Evolutionary conservation across 1,139 yeast species (phyloP).

Genomic region (Sugiyamaella neomexicana): DNA sequence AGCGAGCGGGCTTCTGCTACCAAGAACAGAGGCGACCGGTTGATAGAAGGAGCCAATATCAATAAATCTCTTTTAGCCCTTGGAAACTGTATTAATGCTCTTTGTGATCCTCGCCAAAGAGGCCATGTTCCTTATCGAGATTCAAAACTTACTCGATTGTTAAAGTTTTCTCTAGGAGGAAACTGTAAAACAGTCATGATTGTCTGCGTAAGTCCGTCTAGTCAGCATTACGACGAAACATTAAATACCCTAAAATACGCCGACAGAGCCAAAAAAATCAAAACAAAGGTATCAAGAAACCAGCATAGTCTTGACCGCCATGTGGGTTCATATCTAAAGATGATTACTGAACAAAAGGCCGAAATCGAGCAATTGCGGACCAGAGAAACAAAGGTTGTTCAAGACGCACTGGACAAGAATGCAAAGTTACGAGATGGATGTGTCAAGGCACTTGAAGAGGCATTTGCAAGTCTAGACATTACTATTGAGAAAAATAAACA

Average conservation of each 20-base stretch:
- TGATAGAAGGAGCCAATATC: constrained; percentile 90
- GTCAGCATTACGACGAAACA: constrained; percentile 87
- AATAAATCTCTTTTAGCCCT: constrained; percentile 83
- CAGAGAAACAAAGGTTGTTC: constrained; percentile 52
- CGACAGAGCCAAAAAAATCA: constrained; percentile 84
- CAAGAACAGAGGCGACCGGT: constrained; percentile 72
- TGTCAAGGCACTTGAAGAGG: constrained; percentile 28
- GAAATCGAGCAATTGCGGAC: constrained; percentile 70
- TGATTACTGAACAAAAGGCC: constrained; percentile 78
- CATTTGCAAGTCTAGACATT: constrained; percentile 27
- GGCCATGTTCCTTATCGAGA: constrained; percentile 89
- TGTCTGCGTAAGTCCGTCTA: constrained; percentile 86
- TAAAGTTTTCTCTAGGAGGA: constrained; percentile 91
- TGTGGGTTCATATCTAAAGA: constrained; percentile 81
- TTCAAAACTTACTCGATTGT: constrained; percentile 78
- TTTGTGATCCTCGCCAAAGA: constrained; percentile 64
- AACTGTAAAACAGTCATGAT: constrained; percentile 95
- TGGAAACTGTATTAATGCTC: constrained; percentile 91
- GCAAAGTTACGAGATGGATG: constrained; percentile 25
- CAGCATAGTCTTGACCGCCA: constrained; percentile 78
- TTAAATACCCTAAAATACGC: constrained; percentile 88
- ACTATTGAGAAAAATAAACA: constrained; percentile 25
- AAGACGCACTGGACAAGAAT: constrained; percentile 32
- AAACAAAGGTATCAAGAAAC: constrained; percentile 75
- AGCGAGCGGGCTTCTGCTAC: constrained; percentile 94